Percentiles rank a stretch among this genome's conserved stretches.
These are phyloP conservation scores for Graphilbum sp. DNA, from an alignment of 2,329 filamentous ascomycete genomes.

Conservation along the genomic window DNA sequence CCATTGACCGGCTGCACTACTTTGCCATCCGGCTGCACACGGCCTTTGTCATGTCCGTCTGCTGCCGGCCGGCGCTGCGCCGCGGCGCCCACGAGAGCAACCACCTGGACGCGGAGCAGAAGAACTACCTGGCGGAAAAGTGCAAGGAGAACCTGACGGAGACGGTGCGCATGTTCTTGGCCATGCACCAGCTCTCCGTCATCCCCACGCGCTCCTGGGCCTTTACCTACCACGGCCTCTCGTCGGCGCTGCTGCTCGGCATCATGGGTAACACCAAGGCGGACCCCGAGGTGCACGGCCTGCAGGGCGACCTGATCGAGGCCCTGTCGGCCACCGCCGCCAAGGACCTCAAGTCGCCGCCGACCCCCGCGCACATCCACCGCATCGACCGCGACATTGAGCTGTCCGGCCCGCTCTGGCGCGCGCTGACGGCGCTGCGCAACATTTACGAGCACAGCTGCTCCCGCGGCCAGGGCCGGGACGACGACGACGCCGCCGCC, in stretches of 20 bases:
- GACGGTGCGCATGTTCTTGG: conserved; percentile 51
- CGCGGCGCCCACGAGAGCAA: conserved; percentile 31
- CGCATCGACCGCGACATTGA: conserved; percentile 44
- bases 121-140: conserved; percentile 35
- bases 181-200: conserved; percentile 51
- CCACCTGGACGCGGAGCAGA: conserved; percentile 33
- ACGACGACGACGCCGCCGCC: conserved; percentile 24
- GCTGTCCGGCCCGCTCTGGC: conserved; percentile 42
- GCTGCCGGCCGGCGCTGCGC: conserved; percentile 44
- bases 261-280: conserved; percentile 47
- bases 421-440: conserved; percentile 42
- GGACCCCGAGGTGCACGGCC: conserved; percentile 44
- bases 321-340: conserved; percentile 47
- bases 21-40: conserved; percentile 50
- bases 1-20: conserved; percentile 45
- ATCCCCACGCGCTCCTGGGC: conserved; percentile 53
- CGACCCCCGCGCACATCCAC: conserved; percentile 33
- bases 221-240: conserved; percentile 51
- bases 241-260: conserved; percentile 46
- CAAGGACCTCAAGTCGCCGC: conserved; percentile 39
- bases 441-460: conserved; percentile 50
- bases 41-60: conserved; percentile 47
- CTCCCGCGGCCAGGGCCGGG: conserved; percentile 11
- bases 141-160: conserved; percentile 48
- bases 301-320: conserved; percentile 47